Percentiles rank a stretch among this genome's conserved stretches.
Conservation (phyloP, 2,329 filamentous ascomycete species). For the Aspergillus uvarum region DNA sequence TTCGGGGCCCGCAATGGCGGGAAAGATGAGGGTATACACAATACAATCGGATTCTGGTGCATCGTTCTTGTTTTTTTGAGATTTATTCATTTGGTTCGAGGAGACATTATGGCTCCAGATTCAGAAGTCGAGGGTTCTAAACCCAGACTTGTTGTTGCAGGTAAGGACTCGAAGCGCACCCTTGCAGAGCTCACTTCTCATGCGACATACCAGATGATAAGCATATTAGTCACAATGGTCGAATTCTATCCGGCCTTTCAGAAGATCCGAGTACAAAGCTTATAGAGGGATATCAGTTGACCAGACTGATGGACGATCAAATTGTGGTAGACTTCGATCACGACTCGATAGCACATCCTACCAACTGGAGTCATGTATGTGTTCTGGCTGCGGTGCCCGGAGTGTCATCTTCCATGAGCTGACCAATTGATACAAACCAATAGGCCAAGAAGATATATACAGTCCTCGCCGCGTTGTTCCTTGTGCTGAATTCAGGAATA, state of each 20-base stretch:
- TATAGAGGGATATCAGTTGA: neutral
- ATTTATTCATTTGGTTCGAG: neutral
- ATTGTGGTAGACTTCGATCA: constrained; percentile 4
- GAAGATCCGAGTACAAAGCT: neutral
- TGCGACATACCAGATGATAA: neutral
- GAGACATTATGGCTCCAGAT: neutral
- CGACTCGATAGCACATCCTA: neutral
- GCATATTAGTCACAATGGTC: neutral
- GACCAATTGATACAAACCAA: neutral
- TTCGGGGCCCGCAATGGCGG: neutral
- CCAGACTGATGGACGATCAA: neutral
- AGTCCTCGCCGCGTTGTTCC: constrained; percentile 24
- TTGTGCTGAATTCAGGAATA: constrained; percentile 41
- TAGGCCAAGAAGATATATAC: constrained; percentile 30
- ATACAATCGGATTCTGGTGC: neutral
- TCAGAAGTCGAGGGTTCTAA: neutral
- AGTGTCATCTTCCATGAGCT: neutral
- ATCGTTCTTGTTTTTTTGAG: neutral
- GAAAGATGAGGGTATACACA: neutral
- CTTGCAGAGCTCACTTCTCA: neutral
- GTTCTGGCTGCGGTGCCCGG: too few relatives aligned
- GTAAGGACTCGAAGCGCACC: neutral
- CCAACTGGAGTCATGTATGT: neutral
- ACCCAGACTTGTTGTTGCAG: neutral
- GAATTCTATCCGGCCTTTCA: neutral